A percentile compares a stretch with the other conserved stretches of the same genome.
Conservation (phyloP, 768 basidiomycete species). For the Lactarius hatsudake region DNA sequence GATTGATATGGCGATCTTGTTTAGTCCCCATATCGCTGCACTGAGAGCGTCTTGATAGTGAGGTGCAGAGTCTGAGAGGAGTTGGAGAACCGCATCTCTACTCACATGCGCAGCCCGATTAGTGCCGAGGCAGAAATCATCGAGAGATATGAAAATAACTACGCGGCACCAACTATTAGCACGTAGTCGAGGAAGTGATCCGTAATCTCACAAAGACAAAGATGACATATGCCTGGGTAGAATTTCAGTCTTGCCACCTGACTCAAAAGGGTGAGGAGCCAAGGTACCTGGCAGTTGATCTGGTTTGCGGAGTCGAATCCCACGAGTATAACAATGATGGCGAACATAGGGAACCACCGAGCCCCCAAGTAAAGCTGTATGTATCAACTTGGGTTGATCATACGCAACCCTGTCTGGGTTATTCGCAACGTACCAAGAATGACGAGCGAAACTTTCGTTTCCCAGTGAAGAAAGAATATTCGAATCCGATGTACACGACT, state of each 20-base stretch:
- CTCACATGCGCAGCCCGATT: slow-evolving; percentile 21
- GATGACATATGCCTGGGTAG: neutral
- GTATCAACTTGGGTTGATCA: neutral
- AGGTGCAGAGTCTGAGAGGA: too few species aligned
- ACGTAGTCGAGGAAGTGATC: neutral
- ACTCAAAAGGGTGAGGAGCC: neutral
- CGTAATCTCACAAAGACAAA: neutral
- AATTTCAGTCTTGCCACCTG: neutral
- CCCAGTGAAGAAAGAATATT: neutral
- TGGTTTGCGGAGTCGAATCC: neutral
- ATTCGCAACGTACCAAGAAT: neutral
- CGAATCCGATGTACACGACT: neutral
- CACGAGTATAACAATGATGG: neutral
- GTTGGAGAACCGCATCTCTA: neutral
- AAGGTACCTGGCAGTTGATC: neutral
- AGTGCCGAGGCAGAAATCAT: slow-evolving; percentile 17
- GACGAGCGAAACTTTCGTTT: neutral
- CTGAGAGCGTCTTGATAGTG: neutral
- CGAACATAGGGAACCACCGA: neutral
- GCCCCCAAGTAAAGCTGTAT: neutral
- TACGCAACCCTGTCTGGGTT: neutral
- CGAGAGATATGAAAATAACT: slow-evolving; percentile 3
- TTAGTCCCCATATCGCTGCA: slow-evolving; percentile 6
- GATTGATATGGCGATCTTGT: neutral
- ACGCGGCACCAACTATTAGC: neutral